Base-by-base conservation (phyloP, 2,329 filamentous ascomycete species). In the Ceratocystis ficicola region DNA sequence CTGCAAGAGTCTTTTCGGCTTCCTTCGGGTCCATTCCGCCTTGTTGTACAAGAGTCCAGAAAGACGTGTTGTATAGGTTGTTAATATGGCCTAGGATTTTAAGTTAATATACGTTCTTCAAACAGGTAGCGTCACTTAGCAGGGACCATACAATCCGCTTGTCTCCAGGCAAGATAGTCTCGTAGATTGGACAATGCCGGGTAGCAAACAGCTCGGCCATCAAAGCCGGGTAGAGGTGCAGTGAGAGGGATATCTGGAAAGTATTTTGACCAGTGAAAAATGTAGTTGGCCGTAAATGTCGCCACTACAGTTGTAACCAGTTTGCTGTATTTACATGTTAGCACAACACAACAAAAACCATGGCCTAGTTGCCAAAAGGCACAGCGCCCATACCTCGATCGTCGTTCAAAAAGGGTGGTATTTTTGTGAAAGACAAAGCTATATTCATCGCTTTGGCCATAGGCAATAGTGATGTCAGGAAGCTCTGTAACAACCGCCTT, bases 11-110 rank as follows among this genome's bases (percentile, higher is more conserved):
- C 72, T 87, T 83, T 73, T 97, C 93, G 0, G 94, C 94, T 67
- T 90, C 87, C 63, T 86, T 87, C 36, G 85, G 83, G 64, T 83
- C 86, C 78, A 94, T 82, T 0, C 87, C 88, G 1, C 89, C 92
- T 61, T 84, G 78, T 69, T 90, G 84, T 25, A 97, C 87, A 71
- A 99, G 79, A 0, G 87, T 80, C 94, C 94, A 99, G 74, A 97
- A 97, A 0, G 90, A 90, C 0, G 94, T 99, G 74, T 99, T 99
- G 76, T 96, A 99, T 3, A 99, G 82, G 72, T 99, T 99, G 75
- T 99, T 99, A 71, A 99, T 95, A 74, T 99, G 94, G 70, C 89
- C 89, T 93, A 46, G 46, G 32, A 68, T 8, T 0, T 32, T 2
- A 44, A 15, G 52, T 74, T 68, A 72, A 70, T 36, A 10, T 62